These are phyloP conservation scores for Coix lacrymajobi DNA, from an alignment of 176 grass and related monocot species.

Conservation along the genomic window DNA sequence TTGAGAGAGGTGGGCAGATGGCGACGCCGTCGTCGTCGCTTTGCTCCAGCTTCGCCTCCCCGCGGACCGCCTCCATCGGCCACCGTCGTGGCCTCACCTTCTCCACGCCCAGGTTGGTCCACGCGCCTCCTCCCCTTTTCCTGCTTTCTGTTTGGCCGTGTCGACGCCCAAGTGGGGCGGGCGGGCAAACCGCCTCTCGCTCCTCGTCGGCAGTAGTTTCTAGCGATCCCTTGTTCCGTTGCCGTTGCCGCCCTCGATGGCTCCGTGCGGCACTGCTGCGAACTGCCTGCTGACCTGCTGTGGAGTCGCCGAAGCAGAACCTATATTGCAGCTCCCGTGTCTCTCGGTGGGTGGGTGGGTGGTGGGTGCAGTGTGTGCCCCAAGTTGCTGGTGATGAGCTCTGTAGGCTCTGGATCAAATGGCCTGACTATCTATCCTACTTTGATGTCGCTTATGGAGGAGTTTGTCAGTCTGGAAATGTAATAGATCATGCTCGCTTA, in stretches of 20 bases:
- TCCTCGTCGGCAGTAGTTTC: background rate
- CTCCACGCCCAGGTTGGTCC: constrained; percentile 29
- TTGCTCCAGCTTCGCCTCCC: constrained; percentile 50
- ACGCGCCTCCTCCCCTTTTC: background rate
- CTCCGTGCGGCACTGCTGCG: background rate
- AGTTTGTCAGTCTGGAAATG: background rate
- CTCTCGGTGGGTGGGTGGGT: background rate
- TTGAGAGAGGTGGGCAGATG: constrained; percentile 15
- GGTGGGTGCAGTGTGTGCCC: background rate
- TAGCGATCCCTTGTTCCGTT: background rate
- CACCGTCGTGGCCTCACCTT: constrained; percentile 21
- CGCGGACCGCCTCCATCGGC: constrained; percentile 21
- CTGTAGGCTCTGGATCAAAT: background rate
- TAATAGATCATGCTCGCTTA: background rate
- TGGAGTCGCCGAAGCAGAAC: background rate
- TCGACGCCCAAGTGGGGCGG: background rate
- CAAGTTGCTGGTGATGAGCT: background rate
- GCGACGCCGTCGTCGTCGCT: constrained; percentile 52
- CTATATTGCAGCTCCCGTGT: background rate
- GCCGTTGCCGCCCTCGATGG: background rate
- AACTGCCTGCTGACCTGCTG: background rate
- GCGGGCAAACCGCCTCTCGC: background rate
- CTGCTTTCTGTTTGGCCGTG: background rate
- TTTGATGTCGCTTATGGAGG: background rate
- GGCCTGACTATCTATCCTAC: background rate